Conservation (phyloP, 2,329 filamentous ascomycete species). For the Claviceps africana region DNA sequence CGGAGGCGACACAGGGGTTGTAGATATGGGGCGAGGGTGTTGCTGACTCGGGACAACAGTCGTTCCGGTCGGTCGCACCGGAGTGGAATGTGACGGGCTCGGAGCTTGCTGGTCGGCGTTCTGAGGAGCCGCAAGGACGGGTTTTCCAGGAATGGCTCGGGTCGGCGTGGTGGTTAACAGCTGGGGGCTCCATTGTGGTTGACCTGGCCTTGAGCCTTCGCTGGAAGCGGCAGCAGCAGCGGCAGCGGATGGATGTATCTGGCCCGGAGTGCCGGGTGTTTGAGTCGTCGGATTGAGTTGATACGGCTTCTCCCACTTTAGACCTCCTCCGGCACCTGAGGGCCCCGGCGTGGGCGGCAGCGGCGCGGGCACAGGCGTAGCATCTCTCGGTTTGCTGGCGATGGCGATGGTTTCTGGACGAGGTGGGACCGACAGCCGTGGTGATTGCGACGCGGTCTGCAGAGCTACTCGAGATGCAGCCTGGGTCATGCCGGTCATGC, state of each 20-base stretch:
- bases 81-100: slow-evolving; percentile 21
- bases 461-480: slow-evolving; percentile 17
- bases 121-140: slow-evolving; percentile 22
- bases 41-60: slow-evolving; percentile 18
- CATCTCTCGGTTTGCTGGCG: slow-evolving; percentile 17
- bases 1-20: slow-evolving; percentile 22
- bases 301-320: slow-evolving; percentile 30
- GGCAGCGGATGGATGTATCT: slow-evolving; percentile 6
- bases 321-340: neutral
- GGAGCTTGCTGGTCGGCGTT: slow-evolving; percentile 19
- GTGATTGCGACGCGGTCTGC: slow-evolving; percentile 18
- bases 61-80: slow-evolving; percentile 14
- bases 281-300: slow-evolving; percentile 18
- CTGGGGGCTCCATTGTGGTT: slow-evolving; percentile 6
- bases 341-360: neutral
- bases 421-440: slow-evolving; percentile 19
- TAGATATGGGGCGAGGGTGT: slow-evolving; percentile 15
- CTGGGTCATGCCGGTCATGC: slow-evolving; percentile 18
- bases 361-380: slow-evolving; percentile 8
- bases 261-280: slow-evolving; percentile 6
- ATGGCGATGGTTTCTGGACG: slow-evolving; percentile 15
- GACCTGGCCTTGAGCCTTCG: neutral
- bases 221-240: neutral
- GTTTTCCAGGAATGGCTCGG: slow-evolving; percentile 14
- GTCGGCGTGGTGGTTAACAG: slow-evolving; percentile 5